Percentiles rank a stretch among this genome's conserved stretches.
Conservation (phyloP, 192 early-diverging fungal species). For the Chytriomyces hyalinus region DNA sequence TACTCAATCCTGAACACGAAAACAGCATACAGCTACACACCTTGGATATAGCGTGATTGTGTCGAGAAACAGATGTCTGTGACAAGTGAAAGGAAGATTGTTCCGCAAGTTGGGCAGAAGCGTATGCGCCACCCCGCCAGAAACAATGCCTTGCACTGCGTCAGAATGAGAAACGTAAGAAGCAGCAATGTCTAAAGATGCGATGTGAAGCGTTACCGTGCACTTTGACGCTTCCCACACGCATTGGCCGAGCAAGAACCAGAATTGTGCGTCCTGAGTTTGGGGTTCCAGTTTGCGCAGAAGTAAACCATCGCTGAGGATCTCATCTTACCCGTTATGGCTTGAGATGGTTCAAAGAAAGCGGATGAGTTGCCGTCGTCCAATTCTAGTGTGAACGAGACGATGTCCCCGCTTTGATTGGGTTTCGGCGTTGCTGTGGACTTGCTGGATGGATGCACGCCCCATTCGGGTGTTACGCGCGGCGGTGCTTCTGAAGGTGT, state of each 20-base stretch:
- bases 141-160: slow-evolving; percentile 29
- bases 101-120: slow-evolving; percentile 7
- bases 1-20: neutral
- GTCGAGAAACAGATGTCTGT: slow-evolving; percentile 33
- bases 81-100: neutral
- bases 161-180: too few relatives aligned
- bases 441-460: neutral
- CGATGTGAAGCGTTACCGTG: neutral
- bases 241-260: neutral
- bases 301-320: neutral
- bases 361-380: slow-evolving; percentile 18
- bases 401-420: neutral
- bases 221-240: slow-evolving; percentile 16
- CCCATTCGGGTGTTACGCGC: neutral
- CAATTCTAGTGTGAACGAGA: slow-evolving; percentile 21
- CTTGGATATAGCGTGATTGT: slow-evolving; percentile 28
- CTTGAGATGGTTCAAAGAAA: slow-evolving; percentile 40
- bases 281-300: neutral
- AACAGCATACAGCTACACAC: too few relatives aligned
- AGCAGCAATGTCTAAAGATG: too few relatives aligned
- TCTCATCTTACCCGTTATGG: slow-evolving; percentile 7
- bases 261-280: slow-evolving; percentile 21
- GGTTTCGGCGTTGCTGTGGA: too few relatives aligned
- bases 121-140: slow-evolving; percentile 17
- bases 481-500: neutral